These are phyloP conservation scores for Cutaneotrichosporon arboriforme DNA, from an alignment of 1,284 basidiomycete species.

Conservation along the genomic window DNA sequence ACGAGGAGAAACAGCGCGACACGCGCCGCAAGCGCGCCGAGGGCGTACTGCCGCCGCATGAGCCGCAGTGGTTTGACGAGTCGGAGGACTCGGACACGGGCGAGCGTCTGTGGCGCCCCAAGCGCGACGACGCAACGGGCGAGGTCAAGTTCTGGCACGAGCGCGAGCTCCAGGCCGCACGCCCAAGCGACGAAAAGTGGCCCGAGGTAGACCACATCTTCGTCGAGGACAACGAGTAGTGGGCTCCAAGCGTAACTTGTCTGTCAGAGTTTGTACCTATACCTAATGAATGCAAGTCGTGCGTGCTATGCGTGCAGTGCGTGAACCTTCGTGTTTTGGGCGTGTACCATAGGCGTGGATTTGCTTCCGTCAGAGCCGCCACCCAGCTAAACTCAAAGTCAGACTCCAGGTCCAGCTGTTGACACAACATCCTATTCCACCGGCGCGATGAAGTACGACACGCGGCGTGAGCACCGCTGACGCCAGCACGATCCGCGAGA, in stretches of 20 bases:
- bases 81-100: slow-evolving; percentile 76
- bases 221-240: slow-evolving; percentile 51
- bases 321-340: no score
- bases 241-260: not conserved
- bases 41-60: slow-evolving; percentile 66
- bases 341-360: not conserved
- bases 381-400: not conserved
- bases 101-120: slow-evolving; percentile 76
- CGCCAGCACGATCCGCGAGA: slow-evolving; percentile 70
- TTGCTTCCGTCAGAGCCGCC: slow-evolving; percentile 1
- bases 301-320: not conserved
- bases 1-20: slow-evolving; percentile 82
- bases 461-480: no score
- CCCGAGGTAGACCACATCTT: slow-evolving; percentile 72
- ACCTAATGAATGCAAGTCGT: no score
- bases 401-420: no score
- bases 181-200: slow-evolving; percentile 53
- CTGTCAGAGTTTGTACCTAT: not conserved
- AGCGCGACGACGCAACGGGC: slow-evolving; percentile 50
- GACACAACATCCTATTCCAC: not conserved
- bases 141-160: slow-evolving; percentile 77
- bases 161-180: slow-evolving; percentile 61
- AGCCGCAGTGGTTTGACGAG: slow-evolving; percentile 74
- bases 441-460: not conserved
- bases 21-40: slow-evolving; percentile 72